These are phyloP conservation scores for Somion occarium DNA, from an alignment of 1,284 basidiomycete genomes.

Conservation along the genomic window DNA sequence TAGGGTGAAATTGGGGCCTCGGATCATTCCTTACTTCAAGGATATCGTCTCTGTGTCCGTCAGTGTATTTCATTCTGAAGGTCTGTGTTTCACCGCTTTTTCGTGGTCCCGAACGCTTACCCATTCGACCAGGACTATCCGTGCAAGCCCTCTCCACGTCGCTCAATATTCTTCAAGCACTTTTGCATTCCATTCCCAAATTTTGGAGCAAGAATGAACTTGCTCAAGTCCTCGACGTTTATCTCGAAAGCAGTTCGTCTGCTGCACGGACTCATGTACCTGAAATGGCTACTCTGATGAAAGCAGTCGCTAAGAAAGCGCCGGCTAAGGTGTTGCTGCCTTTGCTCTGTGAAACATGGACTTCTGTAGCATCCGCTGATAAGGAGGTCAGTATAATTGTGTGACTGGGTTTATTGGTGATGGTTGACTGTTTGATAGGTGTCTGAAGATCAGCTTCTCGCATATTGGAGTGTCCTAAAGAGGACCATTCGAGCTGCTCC, in stretches of 20 bases:
- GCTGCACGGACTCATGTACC: constrained; percentile 23
- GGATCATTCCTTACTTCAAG: constrained; percentile 80
- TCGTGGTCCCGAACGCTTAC: too few species aligned
- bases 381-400: constrained; percentile 34
- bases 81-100: too few species aligned
- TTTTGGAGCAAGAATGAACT: constrained; percentile 70
- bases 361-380: constrained; percentile 27
- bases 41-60: constrained; percentile 63
- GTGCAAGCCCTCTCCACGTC: constrained; percentile 18
- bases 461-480: constrained; percentile 68
- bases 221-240: constrained; percentile 49
- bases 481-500: constrained; percentile 62
- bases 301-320: constrained; percentile 62
- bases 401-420: neutral
- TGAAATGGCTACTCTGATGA: constrained; percentile 37
- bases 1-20: constrained; percentile 77
- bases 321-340: constrained; percentile 66
- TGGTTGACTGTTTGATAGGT: neutral
- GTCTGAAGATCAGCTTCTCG: constrained; percentile 27
- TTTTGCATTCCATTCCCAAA: constrained; percentile 60
- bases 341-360: constrained; percentile 57
- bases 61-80: constrained; percentile 39
- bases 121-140: neutral
- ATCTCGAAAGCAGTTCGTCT: constrained; percentile 38
- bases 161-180: constrained; percentile 46